Evolutionary conservation across 768 basidiomycete species (phyloP).

Genomic region (Neoboletus magnificus): DNA sequence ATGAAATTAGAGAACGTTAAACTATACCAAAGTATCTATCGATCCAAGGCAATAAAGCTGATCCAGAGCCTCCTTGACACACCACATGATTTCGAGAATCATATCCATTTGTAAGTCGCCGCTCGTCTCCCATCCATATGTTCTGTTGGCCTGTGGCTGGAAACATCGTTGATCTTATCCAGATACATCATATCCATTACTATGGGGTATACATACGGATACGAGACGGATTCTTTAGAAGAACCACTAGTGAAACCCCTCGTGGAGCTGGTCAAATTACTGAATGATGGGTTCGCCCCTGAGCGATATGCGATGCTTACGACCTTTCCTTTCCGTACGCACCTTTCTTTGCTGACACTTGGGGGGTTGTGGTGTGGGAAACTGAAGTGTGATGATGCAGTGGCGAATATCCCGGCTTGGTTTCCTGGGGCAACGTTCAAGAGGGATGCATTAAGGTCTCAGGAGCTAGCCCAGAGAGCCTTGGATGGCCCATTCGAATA

Average conservation of each 20-base stretch:
- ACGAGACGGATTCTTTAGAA: slow-evolving; percentile 25
- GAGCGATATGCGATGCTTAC: slow-evolving; percentile 28
- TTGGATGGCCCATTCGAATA: slow-evolving; percentile 30
- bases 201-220: slow-evolving; percentile 31
- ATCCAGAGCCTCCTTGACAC: slow-evolving; percentile 19
- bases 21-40: slow-evolving; percentile 22
- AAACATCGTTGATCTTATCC: not conserved
- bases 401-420: slow-evolving; percentile 28
- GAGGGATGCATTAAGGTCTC: slow-evolving; percentile 25
- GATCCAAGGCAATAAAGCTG: slow-evolving; percentile 19
- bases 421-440: slow-evolving; percentile 31
- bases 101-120: slow-evolving; percentile 20
- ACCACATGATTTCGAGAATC: slow-evolving; percentile 24
- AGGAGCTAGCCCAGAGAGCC: slow-evolving; percentile 20
- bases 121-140: not conserved
- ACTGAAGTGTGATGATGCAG: slow-evolving; percentile 14
- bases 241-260: slow-evolving; percentile 27
- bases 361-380: not conserved
- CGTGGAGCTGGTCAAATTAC: slow-evolving; percentile 19
- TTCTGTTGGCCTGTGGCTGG: not conserved
- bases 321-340: slow-evolving; percentile 30
- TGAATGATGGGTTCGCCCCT: slow-evolving; percentile 23
- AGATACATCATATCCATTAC: slow-evolving; percentile 33
- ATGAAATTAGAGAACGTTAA: slow-evolving; percentile 20
- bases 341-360: not conserved